Conservation (phyloP, 805 yeast genomes). For the Starmerella geochares region DNA sequence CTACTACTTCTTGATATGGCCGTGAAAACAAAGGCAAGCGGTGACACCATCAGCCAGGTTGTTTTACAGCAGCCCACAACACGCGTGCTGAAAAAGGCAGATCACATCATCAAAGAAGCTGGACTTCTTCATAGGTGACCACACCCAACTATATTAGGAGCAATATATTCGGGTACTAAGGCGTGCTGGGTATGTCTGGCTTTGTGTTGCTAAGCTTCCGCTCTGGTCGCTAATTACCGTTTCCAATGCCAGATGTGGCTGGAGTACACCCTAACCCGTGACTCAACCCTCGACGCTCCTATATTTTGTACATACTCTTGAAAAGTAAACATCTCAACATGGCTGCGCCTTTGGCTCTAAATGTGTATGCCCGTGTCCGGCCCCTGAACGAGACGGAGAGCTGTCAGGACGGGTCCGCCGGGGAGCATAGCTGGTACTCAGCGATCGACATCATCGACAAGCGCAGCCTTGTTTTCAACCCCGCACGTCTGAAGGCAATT, state of each 20-base stretch:
- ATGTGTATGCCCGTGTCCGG: conserved; percentile 12
- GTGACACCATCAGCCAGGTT: conserved; percentile 5
- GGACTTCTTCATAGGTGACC: not conserved
- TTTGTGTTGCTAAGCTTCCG: not conserved
- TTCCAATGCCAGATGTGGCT: not conserved
- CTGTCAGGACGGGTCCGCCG: not conserved
- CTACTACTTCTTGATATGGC: conserved; percentile 13
- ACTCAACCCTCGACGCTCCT: not conserved
- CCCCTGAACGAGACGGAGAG: conserved; percentile 10
- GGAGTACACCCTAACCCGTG: not conserved
- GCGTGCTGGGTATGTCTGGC: not conserved
- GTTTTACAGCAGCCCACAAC: conserved; percentile 10
- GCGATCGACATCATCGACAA: conserved; percentile 59
- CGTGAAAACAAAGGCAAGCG: not conserved
- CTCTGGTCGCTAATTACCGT: not conserved
- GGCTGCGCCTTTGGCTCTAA: conserved; percentile 4
- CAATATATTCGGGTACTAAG: too few species aligned
- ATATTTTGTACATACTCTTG: conserved; percentile 3
- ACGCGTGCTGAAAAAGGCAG: conserved; percentile 2
- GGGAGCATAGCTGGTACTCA: conserved; percentile 25
- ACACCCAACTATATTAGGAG: too few species aligned
- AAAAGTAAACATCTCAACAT: conserved; percentile 4
- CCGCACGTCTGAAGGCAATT: conserved; percentile 37
- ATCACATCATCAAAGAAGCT: not conserved
- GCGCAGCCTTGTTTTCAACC: conserved; percentile 77